phyloP scores from a whole-genome alignment of 352 stramenopile species.

The Globisporangium barbulae region DNA sequence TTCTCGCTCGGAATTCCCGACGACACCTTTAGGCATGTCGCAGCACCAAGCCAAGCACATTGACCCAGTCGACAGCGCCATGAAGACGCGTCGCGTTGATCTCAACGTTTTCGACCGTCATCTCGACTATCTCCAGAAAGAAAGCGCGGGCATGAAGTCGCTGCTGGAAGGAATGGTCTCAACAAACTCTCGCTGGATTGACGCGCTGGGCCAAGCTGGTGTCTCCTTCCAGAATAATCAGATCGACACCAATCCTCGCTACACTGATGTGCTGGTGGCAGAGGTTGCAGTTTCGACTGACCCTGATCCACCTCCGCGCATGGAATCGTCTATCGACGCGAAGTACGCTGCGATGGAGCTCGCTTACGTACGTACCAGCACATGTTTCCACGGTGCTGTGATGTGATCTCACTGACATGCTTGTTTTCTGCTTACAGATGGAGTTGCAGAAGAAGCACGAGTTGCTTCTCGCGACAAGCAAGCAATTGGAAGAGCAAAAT shows the following conservation, averaged over 20 bases:
- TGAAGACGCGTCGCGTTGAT: slow-evolving; percentile 31
- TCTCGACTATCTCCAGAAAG: slow-evolving; percentile 62
- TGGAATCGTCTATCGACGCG: slow-evolving; percentile 31
- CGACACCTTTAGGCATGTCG: slow-evolving; percentile 10
- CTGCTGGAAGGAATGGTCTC: slow-evolving; percentile 66
- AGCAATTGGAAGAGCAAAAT: slow-evolving; percentile 58
- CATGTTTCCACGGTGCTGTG: neutral
- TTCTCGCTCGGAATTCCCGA: slow-evolving; percentile 16
- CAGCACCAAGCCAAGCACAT: slow-evolving; percentile 8
- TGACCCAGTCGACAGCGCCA: slow-evolving; percentile 12
- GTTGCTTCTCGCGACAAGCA: slow-evolving; percentile 32
- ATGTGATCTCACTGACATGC: neutral
- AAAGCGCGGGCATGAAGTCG: slow-evolving; percentile 65
- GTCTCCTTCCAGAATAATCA: slow-evolving; percentile 21
- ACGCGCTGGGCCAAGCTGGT: slow-evolving; percentile 32
- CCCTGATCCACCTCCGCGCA: slow-evolving; percentile 16
- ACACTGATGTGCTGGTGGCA: slow-evolving; percentile 15
- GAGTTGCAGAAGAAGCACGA: slow-evolving; percentile 64
- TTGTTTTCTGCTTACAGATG: slow-evolving; percentile 15
- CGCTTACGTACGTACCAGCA: slow-evolving; percentile 26
- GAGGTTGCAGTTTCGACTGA: slow-evolving; percentile 20
- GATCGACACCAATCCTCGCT: neutral
- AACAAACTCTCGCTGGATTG: slow-evolving; percentile 72
- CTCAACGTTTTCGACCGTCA: slow-evolving; percentile 62
- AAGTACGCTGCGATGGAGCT: slow-evolving; percentile 48